Evolutionary conservation across 1,284 basidiomycete species (phyloP).

Genomic region (Naganishia sp.): DNA sequence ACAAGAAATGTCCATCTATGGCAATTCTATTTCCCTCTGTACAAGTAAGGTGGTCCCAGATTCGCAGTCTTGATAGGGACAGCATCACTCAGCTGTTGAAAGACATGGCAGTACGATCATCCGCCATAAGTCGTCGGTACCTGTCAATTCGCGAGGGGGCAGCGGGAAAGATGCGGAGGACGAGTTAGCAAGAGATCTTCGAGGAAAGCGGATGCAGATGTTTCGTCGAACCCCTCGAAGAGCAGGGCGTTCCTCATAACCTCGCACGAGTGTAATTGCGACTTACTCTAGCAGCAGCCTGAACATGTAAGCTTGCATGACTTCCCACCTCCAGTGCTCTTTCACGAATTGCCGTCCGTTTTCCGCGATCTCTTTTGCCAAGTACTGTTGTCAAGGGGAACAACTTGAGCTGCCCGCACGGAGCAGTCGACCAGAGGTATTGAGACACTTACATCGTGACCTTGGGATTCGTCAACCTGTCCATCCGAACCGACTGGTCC

Average conservation of each 20-base stretch:
- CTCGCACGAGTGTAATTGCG: background rate
- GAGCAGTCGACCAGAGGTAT: background rate
- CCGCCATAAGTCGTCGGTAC: slow-evolving; percentile 42
- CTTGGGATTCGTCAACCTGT: slow-evolving; percentile 45
- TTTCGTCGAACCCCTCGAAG: background rate
- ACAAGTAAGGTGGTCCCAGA: background rate
- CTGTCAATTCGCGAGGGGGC: background rate
- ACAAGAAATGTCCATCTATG: background rate
- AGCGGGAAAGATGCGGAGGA: background rate
- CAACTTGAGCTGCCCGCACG: background rate
- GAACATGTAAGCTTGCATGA: slow-evolving; percentile 55
- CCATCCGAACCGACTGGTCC: slow-evolving; percentile 50
- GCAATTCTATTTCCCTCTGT: background rate
- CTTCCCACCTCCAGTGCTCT: slow-evolving; percentile 56
- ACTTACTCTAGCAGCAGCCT: slow-evolving; percentile 50
- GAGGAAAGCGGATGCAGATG: background rate
- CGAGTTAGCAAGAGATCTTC: background rate
- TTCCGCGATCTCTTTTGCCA: slow-evolving; percentile 57
- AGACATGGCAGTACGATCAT: slow-evolving; percentile 44
- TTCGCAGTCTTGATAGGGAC: background rate
- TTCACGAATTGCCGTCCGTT: slow-evolving; percentile 55
- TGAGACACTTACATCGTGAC: slow-evolving; percentile 47
- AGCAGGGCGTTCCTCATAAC: too few relatives aligned
- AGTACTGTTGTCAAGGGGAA: slow-evolving; percentile 36
- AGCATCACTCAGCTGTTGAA: slow-evolving; percentile 31